Evolutionary conservation across 768 basidiomycete genomes (phyloP).

Genomic region (Termitomyces sp.): DNA sequence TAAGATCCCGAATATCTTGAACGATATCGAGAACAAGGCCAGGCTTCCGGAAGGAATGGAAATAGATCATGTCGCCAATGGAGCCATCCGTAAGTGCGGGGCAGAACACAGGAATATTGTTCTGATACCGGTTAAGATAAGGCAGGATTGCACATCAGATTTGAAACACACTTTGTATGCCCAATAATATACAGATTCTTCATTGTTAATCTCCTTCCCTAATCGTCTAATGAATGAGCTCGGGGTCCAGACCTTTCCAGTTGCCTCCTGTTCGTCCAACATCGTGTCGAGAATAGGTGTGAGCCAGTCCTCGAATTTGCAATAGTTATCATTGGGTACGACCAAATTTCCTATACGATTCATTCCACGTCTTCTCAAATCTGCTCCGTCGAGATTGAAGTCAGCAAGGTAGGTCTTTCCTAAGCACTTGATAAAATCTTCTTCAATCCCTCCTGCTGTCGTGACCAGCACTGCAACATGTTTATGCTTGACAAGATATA

Average conservation of each 20-base stretch:
- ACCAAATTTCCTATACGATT: constrained; percentile 96
- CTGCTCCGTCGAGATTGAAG: constrained; percentile 88
- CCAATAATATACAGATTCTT: constrained; percentile 99
- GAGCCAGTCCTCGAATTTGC: constrained; percentile 99
- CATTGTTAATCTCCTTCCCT: constrained; percentile 97
- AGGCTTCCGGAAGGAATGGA: constrained; percentile 89
- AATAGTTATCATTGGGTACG: constrained; percentile 98
- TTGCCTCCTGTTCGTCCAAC: constrained; percentile 80
- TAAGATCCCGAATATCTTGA: constrained; percentile 85
- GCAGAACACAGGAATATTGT: constrained; percentile 97
- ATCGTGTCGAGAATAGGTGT: constrained; percentile 87
- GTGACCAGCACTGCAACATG: constrained; percentile 90
- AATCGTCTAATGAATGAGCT: constrained; percentile 87
- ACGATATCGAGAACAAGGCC: constrained; percentile 91
- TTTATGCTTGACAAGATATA: constrained; percentile 89
- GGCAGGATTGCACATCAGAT: constrained; percentile 3
- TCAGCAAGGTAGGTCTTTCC: constrained; percentile 95
- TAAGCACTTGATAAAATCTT: constrained; percentile 98
- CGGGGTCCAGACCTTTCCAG: constrained; percentile 80
- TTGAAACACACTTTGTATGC: constrained; percentile 80
- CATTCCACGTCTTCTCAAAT: constrained; percentile 83
- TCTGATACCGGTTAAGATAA: constrained; percentile 45
- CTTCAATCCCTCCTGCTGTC: constrained; percentile 97
- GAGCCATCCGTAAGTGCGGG: constrained; percentile 98
- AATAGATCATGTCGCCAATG: constrained; percentile 98